Percentiles rank a stretch among this genome's conserved stretches.
phyloP scores from a whole-genome alignment of 2,329 filamentous ascomycete species.

The Trichophyton benhamiae region DNA sequence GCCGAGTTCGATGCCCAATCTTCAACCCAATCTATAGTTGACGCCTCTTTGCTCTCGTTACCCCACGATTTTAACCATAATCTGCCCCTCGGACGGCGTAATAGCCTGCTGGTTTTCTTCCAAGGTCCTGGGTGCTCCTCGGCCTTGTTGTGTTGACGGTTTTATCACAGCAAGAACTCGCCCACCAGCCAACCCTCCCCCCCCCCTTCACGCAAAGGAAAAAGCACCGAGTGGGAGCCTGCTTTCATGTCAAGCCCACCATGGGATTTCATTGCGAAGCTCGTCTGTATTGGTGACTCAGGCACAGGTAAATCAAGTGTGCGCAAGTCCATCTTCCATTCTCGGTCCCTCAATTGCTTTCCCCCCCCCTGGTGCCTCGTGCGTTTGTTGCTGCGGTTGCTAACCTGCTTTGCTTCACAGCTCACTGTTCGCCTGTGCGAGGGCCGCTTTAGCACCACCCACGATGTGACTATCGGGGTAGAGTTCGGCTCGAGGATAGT shows the following conservation, averaged over 20 bases:
- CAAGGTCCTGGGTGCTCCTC: not conserved
- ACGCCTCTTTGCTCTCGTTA: slow-evolving; percentile 7
- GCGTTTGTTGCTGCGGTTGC: not conserved
- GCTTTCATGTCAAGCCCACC: slow-evolving; percentile 48
- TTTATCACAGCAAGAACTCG: not conserved
- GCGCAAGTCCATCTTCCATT: slow-evolving; percentile 19
- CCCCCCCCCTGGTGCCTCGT: not conserved
- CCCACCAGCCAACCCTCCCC: no score
- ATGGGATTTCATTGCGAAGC: slow-evolving; percentile 98
- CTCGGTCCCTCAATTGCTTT: not conserved
- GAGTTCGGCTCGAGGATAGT: slow-evolving; percentile 92
- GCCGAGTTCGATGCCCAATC: slow-evolving; percentile 1
- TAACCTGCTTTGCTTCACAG: slow-evolving; percentile 30
- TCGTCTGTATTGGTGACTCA: slow-evolving; percentile 93
- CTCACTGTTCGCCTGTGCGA: slow-evolving; percentile 93
- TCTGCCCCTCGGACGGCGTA: not conserved
- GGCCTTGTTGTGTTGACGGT: not conserved
- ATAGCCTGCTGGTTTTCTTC: not conserved
- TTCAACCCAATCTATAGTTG: not conserved
- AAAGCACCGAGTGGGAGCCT: not conserved
- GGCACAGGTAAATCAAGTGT: slow-evolving; percentile 85
- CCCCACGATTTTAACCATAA: slow-evolving; percentile 7
- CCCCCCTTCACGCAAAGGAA: slow-evolving; percentile 4
- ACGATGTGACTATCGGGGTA: slow-evolving; percentile 95
- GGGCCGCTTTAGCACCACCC: slow-evolving; percentile 83